These are phyloP conservation scores for Scheffersomyces lignicola DNA, from an alignment of 1,139 yeast genomes.

Conservation along the genomic window DNA sequence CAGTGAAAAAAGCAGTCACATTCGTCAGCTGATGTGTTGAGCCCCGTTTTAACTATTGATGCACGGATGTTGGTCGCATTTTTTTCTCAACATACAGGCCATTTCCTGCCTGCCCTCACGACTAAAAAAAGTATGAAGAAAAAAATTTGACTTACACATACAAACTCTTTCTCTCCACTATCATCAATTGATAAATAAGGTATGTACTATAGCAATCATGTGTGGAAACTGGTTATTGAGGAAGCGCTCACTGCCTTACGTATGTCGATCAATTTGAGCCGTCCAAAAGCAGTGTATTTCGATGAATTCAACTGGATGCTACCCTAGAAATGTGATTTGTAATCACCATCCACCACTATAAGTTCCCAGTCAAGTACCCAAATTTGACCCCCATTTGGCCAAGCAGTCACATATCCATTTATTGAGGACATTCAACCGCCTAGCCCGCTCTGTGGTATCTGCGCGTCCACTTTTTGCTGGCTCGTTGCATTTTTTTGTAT, in stretches of 20 bases:
- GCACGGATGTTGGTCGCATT: conserved; percentile 1
- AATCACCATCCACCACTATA: background rate
- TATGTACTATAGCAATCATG: conserved; percentile 14
- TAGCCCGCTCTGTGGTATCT: too few relatives aligned
- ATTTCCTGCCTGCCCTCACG: too few relatives aligned
- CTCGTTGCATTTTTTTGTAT: too few relatives aligned
- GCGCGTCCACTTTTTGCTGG: too few relatives aligned
- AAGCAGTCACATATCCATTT: too few relatives aligned
- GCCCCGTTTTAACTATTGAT: background rate
- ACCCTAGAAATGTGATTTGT: conserved; percentile 1
- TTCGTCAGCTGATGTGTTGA: background rate
- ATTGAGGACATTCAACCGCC: too few relatives aligned
- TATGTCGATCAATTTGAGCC: too few relatives aligned
- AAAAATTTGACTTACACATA: background rate
- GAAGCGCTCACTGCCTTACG: too few relatives aligned
- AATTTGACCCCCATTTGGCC: too few relatives aligned
- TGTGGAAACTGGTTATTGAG: background rate
- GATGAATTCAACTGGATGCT: too few relatives aligned
- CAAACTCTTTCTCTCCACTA: background rate
- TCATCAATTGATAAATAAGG: conserved; percentile 21
- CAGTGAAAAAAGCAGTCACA: conserved; percentile 8
- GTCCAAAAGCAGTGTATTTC: too few relatives aligned
- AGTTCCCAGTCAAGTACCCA: background rate
- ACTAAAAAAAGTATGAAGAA: background rate
- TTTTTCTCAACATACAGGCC: conserved; percentile 4